A percentile compares a stretch with the other conserved stretches of the same genome.
Evolutionary conservation across 1,284 basidiomycete species (phyloP).

Genomic region (Acaromyces ingoldii): DNA sequence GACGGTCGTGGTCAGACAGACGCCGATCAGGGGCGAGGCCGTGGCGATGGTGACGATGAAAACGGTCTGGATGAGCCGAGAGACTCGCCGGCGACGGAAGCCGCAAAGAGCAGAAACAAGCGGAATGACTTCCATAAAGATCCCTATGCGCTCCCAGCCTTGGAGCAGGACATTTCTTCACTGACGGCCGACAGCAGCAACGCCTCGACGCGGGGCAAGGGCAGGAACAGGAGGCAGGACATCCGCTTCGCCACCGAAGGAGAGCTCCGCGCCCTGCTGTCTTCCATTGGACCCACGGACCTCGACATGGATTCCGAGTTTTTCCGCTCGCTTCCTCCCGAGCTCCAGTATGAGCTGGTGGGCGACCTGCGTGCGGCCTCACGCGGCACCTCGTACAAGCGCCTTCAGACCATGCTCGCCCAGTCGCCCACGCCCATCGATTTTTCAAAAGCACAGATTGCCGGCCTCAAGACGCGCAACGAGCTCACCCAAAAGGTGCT

Average conservation of each 20-base stretch:
- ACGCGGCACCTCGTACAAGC: slow-evolving; percentile 83
- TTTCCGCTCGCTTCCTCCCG: slow-evolving; percentile 86
- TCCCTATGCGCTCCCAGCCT: slow-evolving; percentile 45
- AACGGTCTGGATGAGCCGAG: slow-evolving; percentile 7
- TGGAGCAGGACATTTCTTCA: slow-evolving; percentile 33
- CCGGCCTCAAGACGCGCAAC: slow-evolving; percentile 80
- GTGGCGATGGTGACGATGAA: not conserved
- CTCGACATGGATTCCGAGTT: slow-evolving; percentile 44
- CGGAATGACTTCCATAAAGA: slow-evolving; percentile 45
- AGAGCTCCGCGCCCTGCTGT: slow-evolving; percentile 42
- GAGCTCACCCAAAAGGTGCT: slow-evolving; percentile 89
- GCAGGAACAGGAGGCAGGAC: slow-evolving; percentile 30
- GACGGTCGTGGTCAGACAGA: not conserved
- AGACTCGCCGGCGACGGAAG: slow-evolving; percentile 54
- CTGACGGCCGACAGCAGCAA: slow-evolving; percentile 19
- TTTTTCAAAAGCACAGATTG: slow-evolving; percentile 80
- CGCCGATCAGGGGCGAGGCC: not conserved
- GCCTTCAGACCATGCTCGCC: slow-evolving; percentile 83
- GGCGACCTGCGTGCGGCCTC: slow-evolving; percentile 90
- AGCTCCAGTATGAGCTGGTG: slow-evolving; percentile 96
- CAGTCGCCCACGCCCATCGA: slow-evolving; percentile 79
- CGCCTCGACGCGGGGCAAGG: slow-evolving; percentile 57
- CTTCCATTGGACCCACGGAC: slow-evolving; percentile 43
- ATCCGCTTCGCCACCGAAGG: slow-evolving; percentile 47
- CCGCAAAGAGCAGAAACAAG: slow-evolving; percentile 47